These are phyloP conservation scores for Fusarium temperatum DNA, from an alignment of 2,329 filamentous ascomycete genomes.

Conservation along the genomic window DNA sequence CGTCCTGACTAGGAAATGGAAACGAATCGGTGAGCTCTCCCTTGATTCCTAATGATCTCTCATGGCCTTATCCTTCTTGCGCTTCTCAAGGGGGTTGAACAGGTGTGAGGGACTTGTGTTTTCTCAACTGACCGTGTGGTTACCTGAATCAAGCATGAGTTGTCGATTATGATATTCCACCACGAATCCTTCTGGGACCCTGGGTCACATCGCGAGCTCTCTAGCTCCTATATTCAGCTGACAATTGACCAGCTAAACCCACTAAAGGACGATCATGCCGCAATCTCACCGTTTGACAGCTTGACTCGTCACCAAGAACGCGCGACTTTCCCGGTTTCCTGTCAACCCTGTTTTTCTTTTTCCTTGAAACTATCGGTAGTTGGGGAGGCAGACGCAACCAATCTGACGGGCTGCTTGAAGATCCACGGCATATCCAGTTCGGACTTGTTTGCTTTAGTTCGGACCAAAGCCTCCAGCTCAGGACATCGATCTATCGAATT, in stretches of 20 bases:
- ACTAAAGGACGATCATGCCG: conserved; percentile 21
- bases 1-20: neutral
- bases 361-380: conserved; percentile 16
- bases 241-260: neutral
- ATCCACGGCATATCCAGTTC: neutral
- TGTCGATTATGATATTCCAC: conserved; percentile 19
- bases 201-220: conserved; percentile 22
- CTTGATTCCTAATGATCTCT: neutral
- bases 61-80: neutral
- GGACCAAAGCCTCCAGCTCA: neutral
- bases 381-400: neutral
- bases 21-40: neutral
- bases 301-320: conserved; percentile 22
- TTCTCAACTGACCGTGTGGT: neutral
- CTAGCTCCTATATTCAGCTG: conserved; percentile 16
- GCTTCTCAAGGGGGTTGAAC: neutral
- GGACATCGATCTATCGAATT: neutral
- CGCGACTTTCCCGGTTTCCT: conserved; percentile 13
- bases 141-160: conserved; percentile 2
- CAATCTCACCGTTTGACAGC: conserved; percentile 25
- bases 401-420: neutral
- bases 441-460: neutral
- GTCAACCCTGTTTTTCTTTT: conserved; percentile 14
- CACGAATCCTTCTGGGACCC: neutral
- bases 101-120: neutral